Evolutionary conservation across 371 early-diverging fungal species (phyloP).

Genomic region (Sporodiniella umbellata): DNA sequence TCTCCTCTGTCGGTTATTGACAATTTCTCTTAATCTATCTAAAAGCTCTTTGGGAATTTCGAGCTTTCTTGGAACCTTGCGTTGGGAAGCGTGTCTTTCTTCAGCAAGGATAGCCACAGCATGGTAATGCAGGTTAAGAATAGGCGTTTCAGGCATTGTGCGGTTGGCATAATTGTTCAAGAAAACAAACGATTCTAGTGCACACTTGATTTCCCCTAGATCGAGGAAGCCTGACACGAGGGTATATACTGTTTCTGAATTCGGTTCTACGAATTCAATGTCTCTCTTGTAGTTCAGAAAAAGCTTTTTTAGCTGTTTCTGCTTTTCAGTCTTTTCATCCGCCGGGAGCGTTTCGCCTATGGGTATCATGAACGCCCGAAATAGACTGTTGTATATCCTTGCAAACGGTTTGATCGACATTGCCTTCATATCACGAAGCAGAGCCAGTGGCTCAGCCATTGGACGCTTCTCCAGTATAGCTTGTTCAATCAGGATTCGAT

Average conservation of each 20-base stretch:
- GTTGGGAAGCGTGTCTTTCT: conserved; percentile 4
- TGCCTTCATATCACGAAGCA: neutral
- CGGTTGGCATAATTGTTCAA: conserved; percentile 19
- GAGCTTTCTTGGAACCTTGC: conserved; percentile 13
- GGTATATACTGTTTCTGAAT: conserved; percentile 46
- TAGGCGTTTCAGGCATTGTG: neutral
- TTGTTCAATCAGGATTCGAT: conserved; percentile 32
- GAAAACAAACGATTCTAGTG: conserved; percentile 43
- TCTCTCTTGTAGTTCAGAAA: conserved; percentile 26
- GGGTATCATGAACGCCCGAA: conserved; percentile 25
- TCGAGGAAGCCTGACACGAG: conserved; percentile 55
- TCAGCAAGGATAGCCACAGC: conserved; percentile 20
- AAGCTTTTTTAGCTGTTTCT: conserved; percentile 15
- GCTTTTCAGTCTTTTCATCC: neutral
- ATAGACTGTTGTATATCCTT: conserved; percentile 35
- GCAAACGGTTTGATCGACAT: conserved; percentile 2
- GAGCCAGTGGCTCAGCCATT: conserved; percentile 11
- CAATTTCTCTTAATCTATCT: conserved; percentile 27
- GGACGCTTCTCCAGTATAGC: conserved; percentile 17
- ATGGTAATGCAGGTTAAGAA: conserved; percentile 3
- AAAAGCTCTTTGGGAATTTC: conserved; percentile 26
- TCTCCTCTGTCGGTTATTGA: too few species aligned
- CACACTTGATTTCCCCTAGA: conserved; percentile 46
- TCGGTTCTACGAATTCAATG: conserved; percentile 24
- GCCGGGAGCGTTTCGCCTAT: too few species aligned